Conservation (phyloP, 768 basidiomycete genomes). For the Suillus ampliporus region DNA sequence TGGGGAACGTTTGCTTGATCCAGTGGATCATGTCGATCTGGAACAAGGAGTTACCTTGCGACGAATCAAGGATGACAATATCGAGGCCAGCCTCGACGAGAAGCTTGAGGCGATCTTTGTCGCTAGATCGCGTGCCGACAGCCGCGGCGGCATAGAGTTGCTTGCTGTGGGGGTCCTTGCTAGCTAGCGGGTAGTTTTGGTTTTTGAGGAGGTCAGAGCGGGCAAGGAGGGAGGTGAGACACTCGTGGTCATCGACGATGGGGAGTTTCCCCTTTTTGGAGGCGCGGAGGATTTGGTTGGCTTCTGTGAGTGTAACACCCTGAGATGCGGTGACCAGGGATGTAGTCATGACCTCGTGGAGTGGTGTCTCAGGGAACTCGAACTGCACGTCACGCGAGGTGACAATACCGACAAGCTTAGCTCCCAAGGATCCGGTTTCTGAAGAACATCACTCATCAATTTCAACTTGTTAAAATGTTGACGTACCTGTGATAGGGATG, state of each 20-base stretch:
- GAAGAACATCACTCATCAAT: conserved; percentile 19
- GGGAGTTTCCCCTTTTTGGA: conserved; percentile 98
- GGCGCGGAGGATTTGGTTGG: conserved; percentile 92
- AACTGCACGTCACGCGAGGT: conserved; percentile 97
- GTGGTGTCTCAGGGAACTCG: conserved; percentile 63
- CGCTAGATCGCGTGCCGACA: conserved; percentile 89
- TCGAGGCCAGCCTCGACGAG: conserved; percentile 96
- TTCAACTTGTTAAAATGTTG: conserved; percentile 11
- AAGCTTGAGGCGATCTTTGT: conserved; percentile 81
- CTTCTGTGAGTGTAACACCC: conserved; percentile 90
- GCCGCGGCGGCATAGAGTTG: conserved; percentile 97
- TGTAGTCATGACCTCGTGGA: conserved; percentile 89
- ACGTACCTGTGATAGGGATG: conserved; percentile 94
- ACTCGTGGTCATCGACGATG: conserved; percentile 68
- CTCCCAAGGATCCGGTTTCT: conserved; percentile 89
- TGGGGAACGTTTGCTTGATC: conserved; percentile 86
- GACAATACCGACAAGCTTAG: conserved; percentile 95
- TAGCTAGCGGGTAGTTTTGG: conserved; percentile 93
- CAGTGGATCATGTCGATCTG: conserved; percentile 94
- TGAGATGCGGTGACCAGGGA: conserved; percentile 83
- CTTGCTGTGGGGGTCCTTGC: conserved; percentile 88
- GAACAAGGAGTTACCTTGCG: conserved; percentile 93
- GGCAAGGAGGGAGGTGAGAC: conserved; percentile 84
- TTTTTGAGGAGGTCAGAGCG: conserved; percentile 98
- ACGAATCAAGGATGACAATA: conserved; percentile 93